Base-by-base conservation (phyloP, 148 eudicot genomes). In the Camellia granthamiana region DNA sequence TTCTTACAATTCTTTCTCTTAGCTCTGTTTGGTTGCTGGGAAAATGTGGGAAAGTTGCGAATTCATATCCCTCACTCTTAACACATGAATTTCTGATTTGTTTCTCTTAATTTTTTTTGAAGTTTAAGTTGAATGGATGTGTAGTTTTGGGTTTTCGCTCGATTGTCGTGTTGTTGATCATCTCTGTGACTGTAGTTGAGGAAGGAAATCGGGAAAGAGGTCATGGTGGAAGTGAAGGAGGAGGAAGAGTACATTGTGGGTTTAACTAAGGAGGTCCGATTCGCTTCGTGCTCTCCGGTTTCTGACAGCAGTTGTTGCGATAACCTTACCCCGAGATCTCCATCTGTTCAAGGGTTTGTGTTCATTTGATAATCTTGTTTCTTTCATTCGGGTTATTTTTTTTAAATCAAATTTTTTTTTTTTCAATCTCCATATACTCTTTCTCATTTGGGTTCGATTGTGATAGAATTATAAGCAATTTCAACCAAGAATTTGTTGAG, bases 221-320 rank as follows among this genome's bases (percentile, higher is more conserved):
- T 64, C 76, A 82, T 88, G 89, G 42, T 79, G 47, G 81, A 80
- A 67, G 56, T 79, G 38, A 88, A 86, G 79, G n/a, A 64, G 64
- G 81, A 81, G 78, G 84, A 84, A 10, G 60, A 56, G 10, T 51
- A 5, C 58, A 83, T 77, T 71, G 56, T 30, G 77, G 85, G 82
- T 54, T 67, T 84, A 10, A 80, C 73, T n/a, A 82, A 78, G 72
- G 85, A 77, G 30, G 77, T 72, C n/a, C 65, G 67, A 59, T 67
- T 79, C 59, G 56, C 79, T 78, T 78, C 80, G 14, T 64, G 47
- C 70, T 84, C 88, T 74, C 74, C 88, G 15, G 72, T 85, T 80
- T 86, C 89, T 52, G 85, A 85, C 41, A 79, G 81, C 54, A 90
- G 88, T 67, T 84, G 80, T 69, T 84, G 80, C 70, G 89, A 86